Conservation (phyloP, 2,329 filamentous ascomycete species). For the Penicillium oxalicum region DNA sequence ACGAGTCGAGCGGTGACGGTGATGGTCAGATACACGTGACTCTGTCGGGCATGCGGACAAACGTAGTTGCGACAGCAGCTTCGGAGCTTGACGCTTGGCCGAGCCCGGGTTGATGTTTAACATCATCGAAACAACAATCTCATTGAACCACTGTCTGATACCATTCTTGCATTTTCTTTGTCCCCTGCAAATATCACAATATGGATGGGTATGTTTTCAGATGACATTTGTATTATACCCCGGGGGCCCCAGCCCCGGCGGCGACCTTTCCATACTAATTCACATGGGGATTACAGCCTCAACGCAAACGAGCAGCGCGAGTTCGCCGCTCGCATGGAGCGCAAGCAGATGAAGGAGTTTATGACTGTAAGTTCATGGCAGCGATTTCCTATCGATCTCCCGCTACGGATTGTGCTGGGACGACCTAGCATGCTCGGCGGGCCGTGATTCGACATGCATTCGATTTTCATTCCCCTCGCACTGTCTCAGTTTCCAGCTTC, state of each 20-base stretch:
- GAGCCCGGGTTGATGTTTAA: slow-evolving; percentile 4
- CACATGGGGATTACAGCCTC: slow-evolving; percentile 47
- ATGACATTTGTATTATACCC: background rate
- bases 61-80: slow-evolving; percentile 19
- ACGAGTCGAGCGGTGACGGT: too few relatives aligned
- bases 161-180: background rate
- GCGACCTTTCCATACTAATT: background rate
- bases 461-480: too few relatives aligned
- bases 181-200: slow-evolving; percentile 11
- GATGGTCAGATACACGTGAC: slow-evolving; percentile 3
- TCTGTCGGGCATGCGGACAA: slow-evolving; percentile 7
- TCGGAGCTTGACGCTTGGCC: slow-evolving; percentile 14
- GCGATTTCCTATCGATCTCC: too few relatives aligned
- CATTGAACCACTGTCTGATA: background rate
- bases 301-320: slow-evolving; percentile 78
- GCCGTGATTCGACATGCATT: too few relatives aligned
- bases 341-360: slow-evolving; percentile 98
- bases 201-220: slow-evolving; percentile 33
- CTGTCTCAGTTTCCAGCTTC: too few relatives aligned
- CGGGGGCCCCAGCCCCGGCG: background rate
- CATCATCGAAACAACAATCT: background rate
- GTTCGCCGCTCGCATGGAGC: slow-evolving; percentile 90
- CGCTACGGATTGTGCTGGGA: too few relatives aligned
- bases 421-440: background rate
- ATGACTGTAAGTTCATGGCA: slow-evolving; percentile 67